Evolutionary conservation across 1,139 yeast species (phyloP).

Genomic region (Diutina sp.): DNA sequence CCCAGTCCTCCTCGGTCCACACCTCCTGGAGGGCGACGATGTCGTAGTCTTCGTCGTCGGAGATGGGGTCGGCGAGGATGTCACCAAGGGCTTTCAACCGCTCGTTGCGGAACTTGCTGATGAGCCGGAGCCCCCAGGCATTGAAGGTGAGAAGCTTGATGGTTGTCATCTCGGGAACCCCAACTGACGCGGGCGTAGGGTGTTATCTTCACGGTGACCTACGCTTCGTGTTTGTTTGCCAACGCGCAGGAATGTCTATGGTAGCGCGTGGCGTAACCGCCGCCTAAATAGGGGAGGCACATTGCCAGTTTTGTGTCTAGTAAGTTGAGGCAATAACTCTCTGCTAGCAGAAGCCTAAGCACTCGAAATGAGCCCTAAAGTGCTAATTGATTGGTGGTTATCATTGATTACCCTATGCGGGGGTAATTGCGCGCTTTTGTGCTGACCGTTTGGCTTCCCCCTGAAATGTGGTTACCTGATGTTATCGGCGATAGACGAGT

Average conservation of each 20-base stretch:
- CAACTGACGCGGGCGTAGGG: conserved; percentile 7
- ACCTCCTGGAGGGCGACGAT: conserved; percentile 85
- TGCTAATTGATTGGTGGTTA: background rate
- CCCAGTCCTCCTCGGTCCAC: conserved; percentile 85
- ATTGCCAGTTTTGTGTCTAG: background rate
- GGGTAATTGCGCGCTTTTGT: background rate
- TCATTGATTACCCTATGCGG: background rate
- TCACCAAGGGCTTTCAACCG: conserved; percentile 69
- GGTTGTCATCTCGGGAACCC: conserved; percentile 3
- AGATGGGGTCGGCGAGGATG: conserved; percentile 24
- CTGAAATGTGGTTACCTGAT: background rate
- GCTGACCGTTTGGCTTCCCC: background rate
- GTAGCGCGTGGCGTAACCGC: background rate
- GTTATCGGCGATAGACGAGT: conserved; percentile 10
- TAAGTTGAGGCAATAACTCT: background rate
- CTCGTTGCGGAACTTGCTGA: conserved; percentile 53
- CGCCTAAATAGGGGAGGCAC: background rate
- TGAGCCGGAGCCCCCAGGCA: conserved; percentile 83
- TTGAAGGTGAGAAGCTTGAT: conserved; percentile 52
- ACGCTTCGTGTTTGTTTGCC: background rate
- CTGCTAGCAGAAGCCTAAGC: too few relatives aligned
- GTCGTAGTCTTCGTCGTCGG: conserved; percentile 43
- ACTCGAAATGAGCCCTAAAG: too few relatives aligned
- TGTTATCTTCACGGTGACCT: background rate
- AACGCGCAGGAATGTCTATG: background rate